Evolutionary conservation across 2,329 filamentous ascomycete genomes (phyloP), one percentile per base, ranked within the genome.

Genomic region (Aspergillus sergii): DNA sequence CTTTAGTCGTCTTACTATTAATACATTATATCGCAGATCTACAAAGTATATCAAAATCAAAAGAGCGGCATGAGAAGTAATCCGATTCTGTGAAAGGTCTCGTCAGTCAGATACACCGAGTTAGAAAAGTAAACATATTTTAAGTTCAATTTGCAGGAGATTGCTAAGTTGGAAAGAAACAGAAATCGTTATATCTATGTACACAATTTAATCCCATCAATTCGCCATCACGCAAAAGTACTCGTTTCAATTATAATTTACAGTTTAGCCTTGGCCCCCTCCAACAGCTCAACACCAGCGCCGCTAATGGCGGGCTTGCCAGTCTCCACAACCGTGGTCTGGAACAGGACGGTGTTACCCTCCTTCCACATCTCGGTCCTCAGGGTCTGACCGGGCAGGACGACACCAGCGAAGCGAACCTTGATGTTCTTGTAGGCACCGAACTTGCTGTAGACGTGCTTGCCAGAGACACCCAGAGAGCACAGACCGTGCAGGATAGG

Each of bases 401-500:
- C 93, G 11, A 91, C 89, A 61, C 93, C 93, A 1, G 92, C 92
- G 77, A 97, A 97, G 67, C 93, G 85, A 28, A 96, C 93, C 85
- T 97, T 97, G 82, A 97, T 89, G 82, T 93, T 96, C 85, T 91
- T 92, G 82, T 91, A 93, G 54, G 86, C 81, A 4, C 95, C 95
- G 73, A 89, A 98, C 67, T 85, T 90, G 80, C 93, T 87, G 77
- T 94, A 91, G 45, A 99, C 88, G 64, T 94, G 93, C 85, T 97
- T 97, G 68, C 90, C 92, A 19, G 92, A 90, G 69, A 98, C 88
- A 70, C 95, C 95, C 73, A 99, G 94, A 76, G 89, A 95, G 86
- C 93, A 97, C 43, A 99, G 88, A n/a, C 95, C 95, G 83, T 99
- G 95, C 59, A 99, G 84, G 76, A 99, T 99, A 14, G 95, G 95